phyloP scores from a whole-genome alignment of 192 early-diverging fungal genomes.

The Coemansia sp. region DNA sequence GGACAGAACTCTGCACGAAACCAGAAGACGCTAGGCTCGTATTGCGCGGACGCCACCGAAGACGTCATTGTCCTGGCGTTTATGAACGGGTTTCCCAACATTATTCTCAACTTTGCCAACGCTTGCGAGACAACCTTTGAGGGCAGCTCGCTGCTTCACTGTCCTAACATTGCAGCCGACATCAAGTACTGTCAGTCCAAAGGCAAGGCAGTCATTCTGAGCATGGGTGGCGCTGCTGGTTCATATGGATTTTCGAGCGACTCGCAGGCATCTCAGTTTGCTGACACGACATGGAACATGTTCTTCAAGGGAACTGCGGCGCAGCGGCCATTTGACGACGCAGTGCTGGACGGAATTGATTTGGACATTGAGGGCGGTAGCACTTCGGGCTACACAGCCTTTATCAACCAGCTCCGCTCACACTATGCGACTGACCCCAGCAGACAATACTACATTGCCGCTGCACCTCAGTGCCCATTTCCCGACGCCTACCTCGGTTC shows the following conservation, averaged over 20 bases:
- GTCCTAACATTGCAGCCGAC: conserved; percentile 56
- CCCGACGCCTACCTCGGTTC: conserved; percentile 57
- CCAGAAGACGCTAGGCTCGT: conserved; percentile 44
- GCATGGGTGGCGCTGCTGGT: conserved; percentile 67
- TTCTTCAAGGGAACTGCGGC: conserved; percentile 59
- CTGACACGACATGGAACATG: conserved; percentile 58
- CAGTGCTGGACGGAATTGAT: conserved; percentile 63
- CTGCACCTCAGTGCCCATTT: conserved; percentile 63
- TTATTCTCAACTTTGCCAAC: conserved; percentile 62
- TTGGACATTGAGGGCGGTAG: conserved; percentile 58
- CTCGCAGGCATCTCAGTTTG: conserved; percentile 45
- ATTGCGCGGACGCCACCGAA: conserved; percentile 62
- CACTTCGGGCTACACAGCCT: conserved; percentile 45
- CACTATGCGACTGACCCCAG: conserved; percentile 48
- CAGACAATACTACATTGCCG: conserved; percentile 57
- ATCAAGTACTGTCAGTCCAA: conserved; percentile 65
- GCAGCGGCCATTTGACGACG: conserved; percentile 59
- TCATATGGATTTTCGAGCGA: conserved; percentile 54
- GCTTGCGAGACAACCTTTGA: conserved; percentile 58
- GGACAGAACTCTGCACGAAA: conserved; percentile 53
- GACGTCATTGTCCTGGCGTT: conserved; percentile 64
- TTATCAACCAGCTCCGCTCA: conserved; percentile 48
- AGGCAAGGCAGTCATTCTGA: conserved; percentile 62
- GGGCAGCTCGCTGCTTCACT: conserved; percentile 57
- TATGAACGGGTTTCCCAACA: conserved; percentile 56